Percentiles rank a stretch among this genome's conserved stretches.
Evolutionary conservation across 2,329 filamentous ascomycete species (phyloP).

Genomic region (Pseudophaeomoniella oleicola): DNA sequence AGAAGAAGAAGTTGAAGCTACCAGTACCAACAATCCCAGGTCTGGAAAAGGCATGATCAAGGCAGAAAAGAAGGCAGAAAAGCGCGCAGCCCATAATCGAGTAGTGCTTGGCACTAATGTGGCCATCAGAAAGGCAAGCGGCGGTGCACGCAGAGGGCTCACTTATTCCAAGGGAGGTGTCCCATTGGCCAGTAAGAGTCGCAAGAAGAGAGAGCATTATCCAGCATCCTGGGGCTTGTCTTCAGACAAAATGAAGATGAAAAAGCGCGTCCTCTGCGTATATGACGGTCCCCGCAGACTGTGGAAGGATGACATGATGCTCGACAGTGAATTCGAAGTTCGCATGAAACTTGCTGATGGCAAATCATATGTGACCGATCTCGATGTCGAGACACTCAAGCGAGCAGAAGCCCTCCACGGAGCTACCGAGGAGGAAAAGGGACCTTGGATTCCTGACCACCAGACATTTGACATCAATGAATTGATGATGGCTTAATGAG

Average conservation of each 20-base stretch:
- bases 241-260: conserved; percentile 91
- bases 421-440: conserved; percentile 75
- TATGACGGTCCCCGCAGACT: conserved; percentile 79
- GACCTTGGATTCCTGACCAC: conserved; percentile 48
- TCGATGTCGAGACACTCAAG: conserved; percentile 80
- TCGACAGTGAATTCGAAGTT: conserved; percentile 87
- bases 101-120: conserved; percentile 34
- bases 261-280: conserved; percentile 87
- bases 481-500: conserved; percentile 9
- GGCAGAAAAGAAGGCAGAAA: conserved; percentile 37
- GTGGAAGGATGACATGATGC: conserved; percentile 98
- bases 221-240: conserved; percentile 88
- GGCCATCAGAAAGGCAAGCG: conserved; percentile 25
- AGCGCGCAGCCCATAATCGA: conserved; percentile 34
- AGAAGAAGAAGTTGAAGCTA: conserved; percentile 37
- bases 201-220: conserved; percentile 88
- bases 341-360: conserved; percentile 65
- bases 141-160: conserved; percentile 46
- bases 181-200: conserved; percentile 43
- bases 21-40: conserved; percentile 18
- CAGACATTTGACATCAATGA: conserved; percentile 18
- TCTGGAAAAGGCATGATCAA: conserved; percentile 34
- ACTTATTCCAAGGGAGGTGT: conserved; percentile 67
- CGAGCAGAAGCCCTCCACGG: conserved; percentile 71
- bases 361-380: conserved; percentile 74